These are phyloP conservation scores for Cryptococcus maquisensis DNA, from an alignment of 1,284 basidiomycete species.

Conservation along the genomic window DNA sequence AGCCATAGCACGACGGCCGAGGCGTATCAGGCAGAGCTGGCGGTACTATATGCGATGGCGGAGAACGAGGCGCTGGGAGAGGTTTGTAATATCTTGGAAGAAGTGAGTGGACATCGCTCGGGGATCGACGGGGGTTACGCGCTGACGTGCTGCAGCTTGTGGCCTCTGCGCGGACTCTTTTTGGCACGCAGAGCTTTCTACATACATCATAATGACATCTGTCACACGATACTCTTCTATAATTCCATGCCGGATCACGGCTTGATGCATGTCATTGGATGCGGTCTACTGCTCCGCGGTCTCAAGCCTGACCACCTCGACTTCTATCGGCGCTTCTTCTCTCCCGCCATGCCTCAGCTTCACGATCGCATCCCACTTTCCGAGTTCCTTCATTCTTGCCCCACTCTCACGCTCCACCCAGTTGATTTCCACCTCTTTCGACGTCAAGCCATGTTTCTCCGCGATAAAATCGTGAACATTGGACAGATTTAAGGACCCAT, in stretches of 20 bases:
- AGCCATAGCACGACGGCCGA: neutral
- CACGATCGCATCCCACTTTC: conserved; percentile 21
- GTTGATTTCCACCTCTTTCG: conserved; percentile 19
- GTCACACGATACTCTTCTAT: neutral
- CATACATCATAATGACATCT: neutral
- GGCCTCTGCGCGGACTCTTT: conserved; percentile 41
- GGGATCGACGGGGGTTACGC: neutral
- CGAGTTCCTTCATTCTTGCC: conserved; percentile 37
- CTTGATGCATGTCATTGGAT: too few relatives aligned
- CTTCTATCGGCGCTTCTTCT: conserved; percentile 17
- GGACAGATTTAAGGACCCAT: conserved; percentile 36
- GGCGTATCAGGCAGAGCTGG: conserved; percentile 32
- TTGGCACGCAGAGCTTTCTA: conserved; percentile 43
- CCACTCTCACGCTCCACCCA: conserved; percentile 24
- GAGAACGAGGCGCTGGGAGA: conserved; percentile 47
- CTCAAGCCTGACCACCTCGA: conserved; percentile 24
- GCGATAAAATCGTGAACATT: conserved; percentile 28
- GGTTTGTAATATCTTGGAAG: conserved; percentile 42
- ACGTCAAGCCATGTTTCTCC: conserved; percentile 16
- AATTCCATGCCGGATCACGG: too few relatives aligned
- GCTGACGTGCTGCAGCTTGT: conserved; percentile 26
- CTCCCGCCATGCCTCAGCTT: conserved; percentile 20
- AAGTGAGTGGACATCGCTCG: conserved; percentile 26
- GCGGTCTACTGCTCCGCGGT: neutral
- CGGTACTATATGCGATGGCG: conserved; percentile 47